Conservation (phyloP, 805 yeast genomes). For the Yarrowia sp. region DNA sequence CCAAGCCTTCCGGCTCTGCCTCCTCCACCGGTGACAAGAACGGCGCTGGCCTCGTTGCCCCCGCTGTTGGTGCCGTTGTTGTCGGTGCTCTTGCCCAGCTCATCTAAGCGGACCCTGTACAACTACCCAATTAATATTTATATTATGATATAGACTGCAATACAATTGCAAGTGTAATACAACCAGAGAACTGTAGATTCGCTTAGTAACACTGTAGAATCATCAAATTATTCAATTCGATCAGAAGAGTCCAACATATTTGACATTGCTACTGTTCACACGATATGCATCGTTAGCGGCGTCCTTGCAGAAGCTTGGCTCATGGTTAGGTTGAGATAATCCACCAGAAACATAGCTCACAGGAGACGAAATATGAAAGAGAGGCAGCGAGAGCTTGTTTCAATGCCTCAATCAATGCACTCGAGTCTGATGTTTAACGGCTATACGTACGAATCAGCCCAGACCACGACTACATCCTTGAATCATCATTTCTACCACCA, state of each 20-base stretch:
- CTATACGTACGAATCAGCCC: too few relatives aligned
- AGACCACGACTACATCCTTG: too few relatives aligned
- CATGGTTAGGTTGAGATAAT: background rate
- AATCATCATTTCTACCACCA: background rate
- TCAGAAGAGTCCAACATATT: background rate
- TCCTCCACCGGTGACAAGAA: conserved; percentile 8
- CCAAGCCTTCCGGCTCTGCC: conserved; percentile 11
- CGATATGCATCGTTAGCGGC: background rate
- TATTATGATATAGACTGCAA: conserved; percentile 29
- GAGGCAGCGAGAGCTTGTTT: background rate
- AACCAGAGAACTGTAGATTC: background rate
- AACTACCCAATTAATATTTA: conserved; percentile 22
- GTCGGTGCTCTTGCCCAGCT: conserved; percentile 37
- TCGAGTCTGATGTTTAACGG: background rate
- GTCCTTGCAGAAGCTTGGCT: conserved; percentile 15
- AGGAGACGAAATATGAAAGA: too few relatives aligned
- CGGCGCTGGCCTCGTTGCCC: conserved; percentile 16
- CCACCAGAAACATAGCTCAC: too few relatives aligned
- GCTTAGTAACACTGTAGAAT: background rate
- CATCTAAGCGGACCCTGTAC: conserved; percentile 29
- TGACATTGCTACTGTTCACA: background rate
- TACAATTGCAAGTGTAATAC: conserved; percentile 26
- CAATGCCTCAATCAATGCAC: background rate
- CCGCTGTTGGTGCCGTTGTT: conserved; percentile 36
- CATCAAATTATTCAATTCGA: too few relatives aligned